Conservation (phyloP, 2,329 filamentous ascomycete species). For the Cryphonectria parasitica region DNA sequence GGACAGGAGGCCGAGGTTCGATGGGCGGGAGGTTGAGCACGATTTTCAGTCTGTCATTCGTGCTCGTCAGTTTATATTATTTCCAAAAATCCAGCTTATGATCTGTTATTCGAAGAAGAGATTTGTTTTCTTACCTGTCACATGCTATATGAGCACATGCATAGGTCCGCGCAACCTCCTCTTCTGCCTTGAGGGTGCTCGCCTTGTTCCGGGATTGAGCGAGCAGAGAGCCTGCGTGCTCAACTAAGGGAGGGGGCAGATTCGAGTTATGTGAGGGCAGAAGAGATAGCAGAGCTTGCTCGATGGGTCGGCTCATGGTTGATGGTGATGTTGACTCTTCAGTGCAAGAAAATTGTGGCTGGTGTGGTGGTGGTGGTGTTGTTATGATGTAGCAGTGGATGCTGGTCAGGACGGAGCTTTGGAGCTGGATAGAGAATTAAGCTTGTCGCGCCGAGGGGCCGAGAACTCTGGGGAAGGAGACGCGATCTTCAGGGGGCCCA, state of each 20-base stretch:
- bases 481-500: conserved; percentile 19
- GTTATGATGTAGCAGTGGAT: background rate
- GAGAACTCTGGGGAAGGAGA: conserved; percentile 9
- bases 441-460: conserved; percentile 9
- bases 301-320: conserved; percentile 73
- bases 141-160: conserved; percentile 90
- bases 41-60: conserved; percentile 67
- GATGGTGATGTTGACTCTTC: background rate
- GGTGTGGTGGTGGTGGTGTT: background rate
- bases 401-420: background rate
- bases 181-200: conserved; percentile 77
- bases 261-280: conserved; percentile 72
- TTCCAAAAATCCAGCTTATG: background rate
- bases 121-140: conserved; percentile 62
- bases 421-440: background rate
- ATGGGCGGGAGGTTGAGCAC: conserved; percentile 76
- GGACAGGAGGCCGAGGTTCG: conserved; percentile 75
- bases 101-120: no score
- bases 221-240: conserved; percentile 73
- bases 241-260: conserved; percentile 70
- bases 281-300: conserved; percentile 73
- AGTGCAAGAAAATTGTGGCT: background rate
- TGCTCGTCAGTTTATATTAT: background rate
- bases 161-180: conserved; percentile 84
- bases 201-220: conserved; percentile 80